phyloP scores from a whole-genome alignment of 1,139 yeast species.

The Hyphopichia fennica region DNA sequence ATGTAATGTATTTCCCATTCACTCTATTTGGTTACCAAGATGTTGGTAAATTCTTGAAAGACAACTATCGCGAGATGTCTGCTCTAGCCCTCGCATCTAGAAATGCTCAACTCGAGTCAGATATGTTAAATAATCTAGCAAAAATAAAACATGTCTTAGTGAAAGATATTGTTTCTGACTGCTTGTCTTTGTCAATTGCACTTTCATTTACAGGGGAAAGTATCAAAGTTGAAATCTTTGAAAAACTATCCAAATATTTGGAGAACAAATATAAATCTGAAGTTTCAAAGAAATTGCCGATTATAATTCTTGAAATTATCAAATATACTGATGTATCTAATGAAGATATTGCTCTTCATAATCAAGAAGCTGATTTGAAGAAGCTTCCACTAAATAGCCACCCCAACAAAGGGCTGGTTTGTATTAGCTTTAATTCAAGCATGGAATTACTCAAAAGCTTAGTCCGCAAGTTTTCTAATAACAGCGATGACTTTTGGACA shows the following conservation, averaged over 20 bases:
- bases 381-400: neutral
- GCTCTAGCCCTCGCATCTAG: slow-evolving; percentile 32
- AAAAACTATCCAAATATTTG: slow-evolving; percentile 12
- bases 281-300: slow-evolving; percentile 17
- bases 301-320: slow-evolving; percentile 27
- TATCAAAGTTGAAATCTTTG: slow-evolving; percentile 34
- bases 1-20: slow-evolving; percentile 39
- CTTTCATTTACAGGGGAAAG: slow-evolving; percentile 49
- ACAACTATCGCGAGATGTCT: slow-evolving; percentile 32
- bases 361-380: neutral
- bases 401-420: slow-evolving; percentile 6
- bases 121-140: slow-evolving; percentile 18
- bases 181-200: slow-evolving; percentile 40
- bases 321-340: slow-evolving; percentile 41
- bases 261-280: slow-evolving; percentile 13
- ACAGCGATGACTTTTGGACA: slow-evolving; percentile 35
- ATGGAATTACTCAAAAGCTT: slow-evolving; percentile 19
- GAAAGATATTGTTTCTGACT: slow-evolving; percentile 24
- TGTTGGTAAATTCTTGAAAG: slow-evolving; percentile 23
- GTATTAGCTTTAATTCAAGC: slow-evolving; percentile 28
- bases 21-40: slow-evolving; percentile 31
- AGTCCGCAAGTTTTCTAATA: slow-evolving; percentile 16
- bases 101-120: slow-evolving; percentile 2
- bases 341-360: slow-evolving; percentile 12
- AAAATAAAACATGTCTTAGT: slow-evolving; percentile 12